Evolutionary conservation across 495 filamentous ascomycete genomes (phyloP).

Genomic region (Oleoguttula mirabilis): DNA sequence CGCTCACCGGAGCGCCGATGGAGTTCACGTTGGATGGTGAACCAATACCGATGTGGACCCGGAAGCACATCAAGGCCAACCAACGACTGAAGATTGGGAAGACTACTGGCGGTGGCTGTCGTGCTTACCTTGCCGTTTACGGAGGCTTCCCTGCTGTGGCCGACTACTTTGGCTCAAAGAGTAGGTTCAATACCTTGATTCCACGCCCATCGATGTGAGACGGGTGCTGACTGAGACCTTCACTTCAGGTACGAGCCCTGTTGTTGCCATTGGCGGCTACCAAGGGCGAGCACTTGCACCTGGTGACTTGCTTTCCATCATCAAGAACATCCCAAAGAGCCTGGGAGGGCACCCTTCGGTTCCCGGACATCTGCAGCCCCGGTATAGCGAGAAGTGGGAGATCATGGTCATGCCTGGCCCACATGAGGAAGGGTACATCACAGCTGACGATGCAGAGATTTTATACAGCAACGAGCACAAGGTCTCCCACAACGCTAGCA

Average conservation of each 20-base stretch:
- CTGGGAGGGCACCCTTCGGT: conserved; percentile 23
- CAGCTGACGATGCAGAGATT: conserved; percentile 40
- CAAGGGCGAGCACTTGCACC: conserved; percentile 43
- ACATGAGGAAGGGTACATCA: conserved; percentile 44
- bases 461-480: conserved; percentile 39
- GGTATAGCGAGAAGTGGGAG: conserved; percentile 36
- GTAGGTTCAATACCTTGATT: too few species aligned
- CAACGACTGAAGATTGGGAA: conserved; percentile 46
- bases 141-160: conserved; percentile 46
- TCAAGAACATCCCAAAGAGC: conserved; percentile 24
- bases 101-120: conserved; percentile 38
- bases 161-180: conserved; percentile 48
- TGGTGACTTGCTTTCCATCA: conserved; percentile 40
- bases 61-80: conserved; percentile 37
- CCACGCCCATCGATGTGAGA: too few species aligned
- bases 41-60: conserved; percentile 42
- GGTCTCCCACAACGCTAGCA: conserved; percentile 46
- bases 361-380: conserved; percentile 33
- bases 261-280: conserved; percentile 45
- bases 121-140: conserved; percentile 46
- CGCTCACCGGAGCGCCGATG: conserved; percentile 44
- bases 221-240: too few species aligned
- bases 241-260: conserved; percentile 45
- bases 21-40: conserved; percentile 36
- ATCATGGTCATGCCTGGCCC: conserved; percentile 46